phyloP scores from a whole-genome alignment of 106 monocot genomes.

The Platanthera zijinensis region DNA sequence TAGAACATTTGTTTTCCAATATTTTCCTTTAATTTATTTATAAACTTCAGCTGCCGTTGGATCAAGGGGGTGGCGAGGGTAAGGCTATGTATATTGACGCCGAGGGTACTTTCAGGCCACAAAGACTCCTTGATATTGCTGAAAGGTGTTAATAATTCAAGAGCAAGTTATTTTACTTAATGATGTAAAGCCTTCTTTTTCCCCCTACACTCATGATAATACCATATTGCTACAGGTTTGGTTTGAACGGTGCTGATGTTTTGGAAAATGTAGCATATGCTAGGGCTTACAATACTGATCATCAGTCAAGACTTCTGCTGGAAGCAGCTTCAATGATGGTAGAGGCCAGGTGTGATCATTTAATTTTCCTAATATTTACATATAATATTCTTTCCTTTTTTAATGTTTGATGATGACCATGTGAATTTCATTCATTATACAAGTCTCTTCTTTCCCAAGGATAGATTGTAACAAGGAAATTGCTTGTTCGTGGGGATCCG shows the following conservation, averaged over 20 bases:
- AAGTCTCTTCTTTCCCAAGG: neutral
- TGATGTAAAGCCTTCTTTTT: neutral
- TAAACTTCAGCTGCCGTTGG: conserved; percentile 67
- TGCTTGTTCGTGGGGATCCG: neutral
- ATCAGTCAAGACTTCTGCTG: conserved; percentile 88
- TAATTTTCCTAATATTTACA: neutral
- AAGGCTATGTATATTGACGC: conserved; percentile 98
- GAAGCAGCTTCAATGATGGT: conserved; percentile 99
- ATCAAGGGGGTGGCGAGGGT: conserved; percentile 98
- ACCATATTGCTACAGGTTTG: conserved; percentile 42
- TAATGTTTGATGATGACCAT: neutral
- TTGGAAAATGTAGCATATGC: conserved; percentile 97
- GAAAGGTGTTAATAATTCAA: conserved; percentile 48
- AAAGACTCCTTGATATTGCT: conserved; percentile 94
- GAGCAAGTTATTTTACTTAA: neutral
- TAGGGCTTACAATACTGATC: conserved; percentile 97
- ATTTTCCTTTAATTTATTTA: neutral
- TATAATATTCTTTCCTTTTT: neutral
- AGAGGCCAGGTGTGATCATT: conserved; percentile 60
- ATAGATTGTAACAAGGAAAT: neutral
- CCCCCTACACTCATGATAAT: neutral
- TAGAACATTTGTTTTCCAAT: neutral
- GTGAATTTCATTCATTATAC: neutral
- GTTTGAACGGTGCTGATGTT: conserved; percentile 90
- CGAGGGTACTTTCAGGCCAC: conserved; percentile 93